phyloP scores from a whole-genome alignment of 2,329 filamentous ascomycete genomes.

The Thermothelomyces thermophilus region DNA sequence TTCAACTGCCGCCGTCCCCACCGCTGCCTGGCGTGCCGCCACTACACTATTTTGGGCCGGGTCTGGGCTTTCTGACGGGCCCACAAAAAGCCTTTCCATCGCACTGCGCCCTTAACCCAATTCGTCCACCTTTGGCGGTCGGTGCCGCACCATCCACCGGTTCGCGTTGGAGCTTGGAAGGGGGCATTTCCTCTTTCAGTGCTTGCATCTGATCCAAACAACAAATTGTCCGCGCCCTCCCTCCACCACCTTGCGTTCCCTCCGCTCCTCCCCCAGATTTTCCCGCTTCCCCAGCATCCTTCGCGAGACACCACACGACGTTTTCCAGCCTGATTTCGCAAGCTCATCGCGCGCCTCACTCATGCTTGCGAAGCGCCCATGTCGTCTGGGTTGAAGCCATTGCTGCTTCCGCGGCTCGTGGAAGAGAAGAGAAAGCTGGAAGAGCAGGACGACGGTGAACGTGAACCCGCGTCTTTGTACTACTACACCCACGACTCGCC shows the following conservation, averaged over 20 bases:
- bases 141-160: conserved; percentile 11
- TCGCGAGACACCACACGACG: neutral
- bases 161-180: conserved; percentile 6
- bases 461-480: conserved; percentile 35
- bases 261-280: neutral
- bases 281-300: neutral
- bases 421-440: conserved; percentile 43
- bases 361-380: conserved; percentile 28
- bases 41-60: neutral
- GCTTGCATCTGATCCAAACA: conserved; percentile 14
- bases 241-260: neutral
- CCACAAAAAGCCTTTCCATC: conserved; percentile 9
- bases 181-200: conserved; percentile 6
- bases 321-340: neutral
- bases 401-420: conserved; percentile 48
- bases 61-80: conserved; percentile 6
- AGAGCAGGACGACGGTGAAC: conserved; percentile 24
- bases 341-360: neutral
- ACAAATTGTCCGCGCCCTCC: conserved; percentile 16
- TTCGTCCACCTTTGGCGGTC: conserved; percentile 16
- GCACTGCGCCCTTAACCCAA: conserved; percentile 13
- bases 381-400: conserved; percentile 46
- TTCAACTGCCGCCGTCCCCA: conserved; percentile 8
- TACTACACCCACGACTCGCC: conserved; percentile 47
- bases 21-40: neutral